Percentiles rank a stretch among this genome's conserved stretches.
These are phyloP conservation scores for Candida dajiaensis DNA, from an alignment of 805 yeast species.

Conservation along the genomic window DNA sequence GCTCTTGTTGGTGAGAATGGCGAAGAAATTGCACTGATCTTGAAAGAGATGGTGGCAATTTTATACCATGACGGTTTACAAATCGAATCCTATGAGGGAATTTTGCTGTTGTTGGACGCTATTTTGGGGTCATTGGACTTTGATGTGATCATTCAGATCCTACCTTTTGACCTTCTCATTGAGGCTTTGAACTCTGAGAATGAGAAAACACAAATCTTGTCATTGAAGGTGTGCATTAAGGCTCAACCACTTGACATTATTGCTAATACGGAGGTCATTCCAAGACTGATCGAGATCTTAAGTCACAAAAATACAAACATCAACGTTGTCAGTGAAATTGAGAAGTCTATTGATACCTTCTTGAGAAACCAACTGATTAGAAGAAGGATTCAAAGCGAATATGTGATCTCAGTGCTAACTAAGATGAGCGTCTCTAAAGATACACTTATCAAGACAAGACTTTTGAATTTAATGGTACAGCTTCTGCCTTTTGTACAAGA, in stretches of 20 bases:
- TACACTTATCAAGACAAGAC: constrained; percentile 8
- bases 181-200: constrained; percentile 16
- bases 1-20: constrained; percentile 2
- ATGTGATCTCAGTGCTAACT: constrained; percentile 4
- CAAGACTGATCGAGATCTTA: constrained; percentile 7
- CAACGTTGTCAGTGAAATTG: constrained; percentile 16
- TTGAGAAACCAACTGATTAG: constrained; percentile 14
- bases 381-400: constrained; percentile 14
- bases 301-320: constrained; percentile 4
- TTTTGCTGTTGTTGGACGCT: constrained; percentile 11
- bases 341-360: constrained; percentile 11
- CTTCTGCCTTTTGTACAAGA: constrained; percentile 11
- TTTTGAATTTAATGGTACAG: constrained; percentile 8
- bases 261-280: constrained; percentile 19
- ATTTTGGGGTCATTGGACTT: constrained; percentile 11
- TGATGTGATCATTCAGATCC: constrained; percentile 12
- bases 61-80: constrained; percentile 6
- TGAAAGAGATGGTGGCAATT: constrained; percentile 1
- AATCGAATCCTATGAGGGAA: constrained; percentile 10
- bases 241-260: constrained; percentile 21
- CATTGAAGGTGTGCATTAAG: constrained; percentile 15
- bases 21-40: constrained; percentile 3
- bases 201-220: constrained; percentile 15
- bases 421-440: constrained; percentile 6
- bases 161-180: constrained; percentile 13